Percentiles rank a stretch among this genome's conserved stretches.
phyloP scores from a whole-genome alignment of 2,329 filamentous ascomycete genomes.

The Pestalotiopsis sp. region DNA sequence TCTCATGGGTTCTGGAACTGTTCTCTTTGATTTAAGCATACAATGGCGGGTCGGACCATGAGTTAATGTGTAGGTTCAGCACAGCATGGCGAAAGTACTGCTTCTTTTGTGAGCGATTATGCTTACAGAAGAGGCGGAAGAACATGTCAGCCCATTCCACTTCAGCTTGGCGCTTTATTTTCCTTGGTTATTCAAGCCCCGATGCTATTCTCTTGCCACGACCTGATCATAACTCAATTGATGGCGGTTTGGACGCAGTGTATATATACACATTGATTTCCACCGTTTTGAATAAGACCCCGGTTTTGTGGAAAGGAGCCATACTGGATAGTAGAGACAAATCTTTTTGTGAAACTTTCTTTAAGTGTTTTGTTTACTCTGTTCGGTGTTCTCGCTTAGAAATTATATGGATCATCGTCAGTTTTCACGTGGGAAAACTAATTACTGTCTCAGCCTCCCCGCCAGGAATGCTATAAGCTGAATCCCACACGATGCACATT shows the following conservation, averaged over 20 bases:
- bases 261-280: background rate
- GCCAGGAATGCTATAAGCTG: background rate
- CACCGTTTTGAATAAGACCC: background rate
- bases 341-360: background rate
- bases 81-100: too few species aligned
- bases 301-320: background rate
- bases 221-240: background rate
- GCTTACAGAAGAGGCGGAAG: too few species aligned
- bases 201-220: background rate
- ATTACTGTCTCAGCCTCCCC: background rate
- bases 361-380: background rate
- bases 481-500: background rate
- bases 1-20: too few species aligned
- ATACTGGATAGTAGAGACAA: background rate
- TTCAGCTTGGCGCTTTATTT: too few species aligned
- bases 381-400: background rate
- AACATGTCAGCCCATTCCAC: too few species aligned
- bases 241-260: background rate
- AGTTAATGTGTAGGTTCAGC: too few species aligned
- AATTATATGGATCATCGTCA: background rate
- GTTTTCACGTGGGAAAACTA: background rate
- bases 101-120: too few species aligned
- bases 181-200: too few species aligned
- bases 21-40: too few species aligned
- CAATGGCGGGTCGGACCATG: too few species aligned